A percentile compares a stretch with the other conserved stretches of the same genome.
Evolutionary conservation across 257 asterid species (phyloP).

Genomic region (Nicotiana tomentosiformis): DNA sequence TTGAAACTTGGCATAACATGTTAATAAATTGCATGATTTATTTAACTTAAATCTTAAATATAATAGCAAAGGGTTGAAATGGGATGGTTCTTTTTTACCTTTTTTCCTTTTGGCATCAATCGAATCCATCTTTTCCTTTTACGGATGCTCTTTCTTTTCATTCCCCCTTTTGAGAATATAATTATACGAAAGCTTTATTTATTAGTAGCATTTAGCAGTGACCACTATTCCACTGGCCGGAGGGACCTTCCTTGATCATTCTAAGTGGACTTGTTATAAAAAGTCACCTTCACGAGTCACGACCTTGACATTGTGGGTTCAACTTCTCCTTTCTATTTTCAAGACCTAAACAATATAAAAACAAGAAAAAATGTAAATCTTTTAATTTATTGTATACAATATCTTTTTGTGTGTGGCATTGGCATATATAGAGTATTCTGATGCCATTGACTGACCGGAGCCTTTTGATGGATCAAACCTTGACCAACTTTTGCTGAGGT

Average conservation of each 20-base stretch:
- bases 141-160: conserved; percentile 48
- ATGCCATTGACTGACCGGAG: background rate
- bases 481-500: background rate
- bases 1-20: too few relatives aligned
- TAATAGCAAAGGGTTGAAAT: background rate
- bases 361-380: background rate
- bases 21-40: too few relatives aligned
- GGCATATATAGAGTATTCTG: background rate
- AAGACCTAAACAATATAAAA: conserved; percentile 2
- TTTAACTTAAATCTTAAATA: too few relatives aligned
- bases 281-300: background rate
- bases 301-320: background rate
- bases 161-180: conserved; percentile 37
- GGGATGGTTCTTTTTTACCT: conserved; percentile 4
- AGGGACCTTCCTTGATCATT: conserved; percentile 4
- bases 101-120: conserved; percentile 34
- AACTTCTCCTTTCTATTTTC: conserved; percentile 4
- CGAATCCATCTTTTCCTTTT: conserved; percentile 40
- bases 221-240: conserved; percentile 57
- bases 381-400: background rate
- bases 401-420: background rate
- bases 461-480: background rate
- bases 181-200: conserved; percentile 28
- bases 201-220: conserved; percentile 24
- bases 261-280: background rate